phyloP scores from a whole-genome alignment of 2,329 filamentous ascomycete species.

The Akanthomyces uredinophilus region DNA sequence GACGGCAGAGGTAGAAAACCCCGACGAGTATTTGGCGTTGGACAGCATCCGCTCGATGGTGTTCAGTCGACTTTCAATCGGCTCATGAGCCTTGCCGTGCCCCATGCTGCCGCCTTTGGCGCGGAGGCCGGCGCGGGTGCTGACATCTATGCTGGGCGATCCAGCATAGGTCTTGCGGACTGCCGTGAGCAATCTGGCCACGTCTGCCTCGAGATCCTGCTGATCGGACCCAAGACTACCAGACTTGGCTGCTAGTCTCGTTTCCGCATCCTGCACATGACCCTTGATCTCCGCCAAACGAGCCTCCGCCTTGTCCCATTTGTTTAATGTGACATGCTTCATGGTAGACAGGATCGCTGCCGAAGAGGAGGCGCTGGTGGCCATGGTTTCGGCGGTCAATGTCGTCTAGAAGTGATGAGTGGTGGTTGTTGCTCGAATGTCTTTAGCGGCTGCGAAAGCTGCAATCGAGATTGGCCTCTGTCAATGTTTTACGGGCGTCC shows the following conservation, averaged over 20 bases:
- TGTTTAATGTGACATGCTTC: conserved; percentile 11
- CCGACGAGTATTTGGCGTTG: conserved; percentile 10
- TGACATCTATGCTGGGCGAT: neutral
- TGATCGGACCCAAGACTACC: neutral
- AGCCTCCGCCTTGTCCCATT: conserved; percentile 12
- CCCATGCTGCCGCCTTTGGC: neutral
- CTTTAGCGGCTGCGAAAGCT: neutral
- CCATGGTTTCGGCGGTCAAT: conserved; percentile 8
- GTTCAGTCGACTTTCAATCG: neutral
- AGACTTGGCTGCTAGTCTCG: neutral
- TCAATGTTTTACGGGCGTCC: neutral
- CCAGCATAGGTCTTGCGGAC: conserved; percentile 7
- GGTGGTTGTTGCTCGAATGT: neutral
- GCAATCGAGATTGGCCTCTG: neutral
- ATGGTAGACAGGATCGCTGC: conserved; percentile 14
- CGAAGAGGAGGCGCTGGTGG: neutral
- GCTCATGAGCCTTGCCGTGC: neutral
- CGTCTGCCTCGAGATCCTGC: conserved; percentile 8
- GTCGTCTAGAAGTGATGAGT: neutral
- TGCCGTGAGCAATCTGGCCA: neutral
- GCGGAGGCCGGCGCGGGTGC: neutral
- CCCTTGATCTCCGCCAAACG: neutral
- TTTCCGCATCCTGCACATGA: neutral
- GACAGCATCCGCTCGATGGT: conserved; percentile 14
- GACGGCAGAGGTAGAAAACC: conserved; percentile 3